phyloP scores from a whole-genome alignment of 1,139 yeast genomes.

The Kodamaea alishanica region DNA sequence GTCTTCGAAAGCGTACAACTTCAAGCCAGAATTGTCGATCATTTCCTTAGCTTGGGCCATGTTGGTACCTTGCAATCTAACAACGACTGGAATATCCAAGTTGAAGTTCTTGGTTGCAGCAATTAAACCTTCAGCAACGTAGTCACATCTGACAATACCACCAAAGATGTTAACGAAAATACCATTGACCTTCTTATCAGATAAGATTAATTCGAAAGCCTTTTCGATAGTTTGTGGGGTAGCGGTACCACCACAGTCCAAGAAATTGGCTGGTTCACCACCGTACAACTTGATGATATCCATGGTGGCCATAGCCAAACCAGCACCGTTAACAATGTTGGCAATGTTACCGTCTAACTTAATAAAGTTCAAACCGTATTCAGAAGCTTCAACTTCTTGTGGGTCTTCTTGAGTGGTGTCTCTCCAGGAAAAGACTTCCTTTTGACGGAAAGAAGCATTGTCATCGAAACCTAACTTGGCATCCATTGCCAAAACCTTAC shows the following conservation, averaged over 20 bases:
- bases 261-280: slow-evolving; percentile 98
- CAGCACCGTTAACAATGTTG: slow-evolving; percentile 98
- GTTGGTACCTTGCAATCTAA: slow-evolving; percentile 98
- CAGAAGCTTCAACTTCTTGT: slow-evolving; percentile 88
- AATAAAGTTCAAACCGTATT: slow-evolving; percentile 90
- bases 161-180: slow-evolving; percentile 98
- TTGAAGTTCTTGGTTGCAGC: slow-evolving; percentile 32
- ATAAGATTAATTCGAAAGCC: slow-evolving; percentile 90
- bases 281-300: slow-evolving; percentile 97
- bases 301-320: slow-evolving; percentile 99
- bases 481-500: slow-evolving; percentile 95
- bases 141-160: slow-evolving; percentile 99
- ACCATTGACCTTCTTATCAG: slow-evolving; percentile 88
- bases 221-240: slow-evolving; percentile 97
- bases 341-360: slow-evolving; percentile 98
- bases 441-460: slow-evolving; percentile 91
- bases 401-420: slow-evolving; percentile 98
- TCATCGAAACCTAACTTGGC: slow-evolving; percentile 99
- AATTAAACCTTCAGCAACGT: slow-evolving; percentile 83
- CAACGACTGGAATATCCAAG: slow-evolving; percentile 90
- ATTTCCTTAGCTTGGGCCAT: slow-evolving; percentile 83
- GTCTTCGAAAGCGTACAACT: slow-evolving; percentile 88
- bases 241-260: slow-evolving; percentile 99
- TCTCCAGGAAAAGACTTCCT: slow-evolving; percentile 91
- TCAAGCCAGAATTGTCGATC: slow-evolving; percentile 84